Base-by-base conservation (phyloP, 2,329 filamentous ascomycete species). In the Coniella vitis region DNA sequence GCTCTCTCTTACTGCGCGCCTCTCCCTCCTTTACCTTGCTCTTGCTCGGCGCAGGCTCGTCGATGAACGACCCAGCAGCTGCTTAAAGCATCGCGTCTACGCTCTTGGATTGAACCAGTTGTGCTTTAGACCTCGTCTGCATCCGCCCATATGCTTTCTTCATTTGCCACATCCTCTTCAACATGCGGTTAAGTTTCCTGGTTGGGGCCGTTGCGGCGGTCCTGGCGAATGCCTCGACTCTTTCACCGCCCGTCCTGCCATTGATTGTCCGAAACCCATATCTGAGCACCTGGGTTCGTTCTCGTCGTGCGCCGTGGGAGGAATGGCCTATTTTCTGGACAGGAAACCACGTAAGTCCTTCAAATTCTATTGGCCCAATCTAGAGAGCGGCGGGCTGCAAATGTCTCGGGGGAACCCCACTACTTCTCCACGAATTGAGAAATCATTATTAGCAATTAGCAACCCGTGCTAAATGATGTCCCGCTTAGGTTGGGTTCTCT, bases 241-340 rank as follows among this genome's bases (percentile, higher is more conserved):
- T 81, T 38, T 77, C 71, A 2, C 78, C 78, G 7, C 74, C 76
- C 3, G 76, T 79, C 7, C 58, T 82, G 36, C 78, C 78, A 8
- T 64, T 82, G 48, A 69, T 76, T 48, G 78, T 82, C 21, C 72
- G 78, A 37, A 81, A 78, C 56, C 78, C 78, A 7, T 82, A 82
- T 56, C 61, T 82, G 49, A 81, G 76, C 60, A 72, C 76, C 31
- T 82, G 78, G 78, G 62, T 88, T 49, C 41, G 75, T 78, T 64
- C 87, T 36, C 76, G 89, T 56, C 77, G 84, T 48, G 75, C 75
- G 39, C 89, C 89, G 2, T 94, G 88, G 88, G 76, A 81, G 47
- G 78, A 80, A 67, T 95, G 89, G 89, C 89, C 89, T 20, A 91
- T 91, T 64, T 66, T 67, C 52, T 64, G 59, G 60, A 66, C 61